phyloP scores from a whole-genome alignment of 164 flowering plant genomes.

The Vitis rupestris region DNA sequence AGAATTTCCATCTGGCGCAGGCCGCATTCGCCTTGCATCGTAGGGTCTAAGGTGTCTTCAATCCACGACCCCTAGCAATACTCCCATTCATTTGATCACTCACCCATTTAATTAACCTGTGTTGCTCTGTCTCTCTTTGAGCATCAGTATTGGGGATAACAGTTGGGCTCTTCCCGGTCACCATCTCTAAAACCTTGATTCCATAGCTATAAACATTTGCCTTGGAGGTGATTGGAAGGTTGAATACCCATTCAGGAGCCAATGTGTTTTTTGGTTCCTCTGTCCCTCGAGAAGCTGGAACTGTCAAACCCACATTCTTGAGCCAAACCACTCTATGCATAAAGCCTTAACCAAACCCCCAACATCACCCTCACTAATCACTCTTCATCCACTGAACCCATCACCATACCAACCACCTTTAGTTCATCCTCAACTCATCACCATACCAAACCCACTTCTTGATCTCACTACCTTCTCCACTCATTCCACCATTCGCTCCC shows the following conservation, averaged over 20 bases:
- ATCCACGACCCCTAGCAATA: neutral
- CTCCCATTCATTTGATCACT: conserved; percentile 11
- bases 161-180: conserved; percentile 22
- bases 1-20: conserved; percentile 15
- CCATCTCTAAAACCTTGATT: conserved; percentile 24
- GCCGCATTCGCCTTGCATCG: conserved; percentile 10
- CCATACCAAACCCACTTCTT: too few species aligned
- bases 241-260: conserved; percentile 35
- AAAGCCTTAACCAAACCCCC: too few species aligned
- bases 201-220: conserved; percentile 33
- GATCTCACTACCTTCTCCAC: too few species aligned
- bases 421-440: too few species aligned
- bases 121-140: neutral
- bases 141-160: neutral
- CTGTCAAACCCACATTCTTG: neutral
- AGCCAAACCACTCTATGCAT: too few species aligned
- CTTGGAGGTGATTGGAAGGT: conserved; percentile 26
- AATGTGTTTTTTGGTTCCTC: conserved; percentile 32
- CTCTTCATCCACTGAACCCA: too few species aligned
- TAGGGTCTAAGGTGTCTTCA: conserved; percentile 14
- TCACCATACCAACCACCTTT: too few species aligned
- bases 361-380: too few species aligned
- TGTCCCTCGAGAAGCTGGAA: conserved; percentile 16
- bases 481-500: too few species aligned
- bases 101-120: conserved; percentile 19